Evolutionary conservation across 108 stramenopile genomes (phyloP), one percentile per base, ranked within the genome.

Genomic region (Nitzschia palea): DNA sequence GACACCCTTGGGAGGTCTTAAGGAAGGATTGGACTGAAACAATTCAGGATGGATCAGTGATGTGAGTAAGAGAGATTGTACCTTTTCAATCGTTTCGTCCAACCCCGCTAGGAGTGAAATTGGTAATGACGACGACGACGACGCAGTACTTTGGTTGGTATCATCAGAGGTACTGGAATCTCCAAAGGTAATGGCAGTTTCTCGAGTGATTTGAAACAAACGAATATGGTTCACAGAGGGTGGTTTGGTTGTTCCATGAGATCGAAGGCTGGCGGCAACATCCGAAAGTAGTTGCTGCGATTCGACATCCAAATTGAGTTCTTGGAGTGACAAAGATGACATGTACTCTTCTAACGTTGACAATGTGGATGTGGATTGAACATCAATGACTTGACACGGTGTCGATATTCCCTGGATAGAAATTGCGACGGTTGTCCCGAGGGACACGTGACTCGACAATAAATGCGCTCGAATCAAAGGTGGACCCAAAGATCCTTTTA

Each of bases 1-100:
- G 5, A 76, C 71, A 10, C 93, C 93, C 45, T 79, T 81, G 2
- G 89, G 89, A 25, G 86, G 86, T 26, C 78, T 70, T 20, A 94
- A 59, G 3, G 44, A 23, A 8, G 29, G 20, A 8, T 72, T 67
- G 0, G 72, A 76, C 6, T 40, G 10, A 48, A 90, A 90, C 1
- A 81, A 65, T 44, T 87, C 57, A 1, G 86, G 80, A 15, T 82
- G 76, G 40, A 78, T 28, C 8, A 93, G 65, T 20, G 86, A 67
- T 26, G 84, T 83, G 9, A 80, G 52, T 9, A 90, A 65, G 23
- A 78, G 51, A 40, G 67, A 55, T 57, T 76, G 74, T 10, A 90
- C 74, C 62, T 76, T 60, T 20, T 79, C 63, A 9, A 88, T 55
- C 20, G 79, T 84, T 9, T 65, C 51, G 31, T 86, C 86, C 30